Base-by-base conservation (phyloP, 495 filamentous ascomycete species). In the Aspergillus cristatus region DNA sequence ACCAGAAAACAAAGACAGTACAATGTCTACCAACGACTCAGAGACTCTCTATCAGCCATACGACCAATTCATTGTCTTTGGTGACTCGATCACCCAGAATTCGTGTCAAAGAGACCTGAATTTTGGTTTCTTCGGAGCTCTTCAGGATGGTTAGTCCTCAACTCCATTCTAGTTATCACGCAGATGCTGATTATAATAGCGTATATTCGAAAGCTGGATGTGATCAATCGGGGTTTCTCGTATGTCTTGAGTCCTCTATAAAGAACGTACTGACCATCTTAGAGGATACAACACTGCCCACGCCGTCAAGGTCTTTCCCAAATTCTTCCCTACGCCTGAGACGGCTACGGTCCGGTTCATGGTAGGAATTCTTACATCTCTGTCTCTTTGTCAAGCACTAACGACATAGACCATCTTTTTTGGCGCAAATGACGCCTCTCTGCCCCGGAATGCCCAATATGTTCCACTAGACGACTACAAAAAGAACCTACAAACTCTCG, bases 381-480 rank as follows among this genome's bases (percentile, higher is more conserved):
- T 28, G n/a, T 3, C 15, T 11, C 10, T 37, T 35, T 18, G 24
- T n/a, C 17, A 38, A 34, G 10, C 29, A 46, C 22, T 50, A 34
- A 45, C 41, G 40, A 11, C 6, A 37, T 37, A 90, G 84, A 69
- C 79, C 15, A 64, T 95, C 44, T 86, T 91, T 49, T 77, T 94
- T 41, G 88, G 88, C 13, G 84, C 88, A 49, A 95, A 95, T 53
- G 88, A 95, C 55, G 80, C 88, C 6, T 71, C 69, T 38, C 48
- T 89, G n/a, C 65, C 67, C 14, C 58, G 67, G 28, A 75, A 67
- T 39, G 57, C 61, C 5, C 88, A 94, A 53, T 74, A 85, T 50
- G 72, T 95, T n/a, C 75, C 84, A 2, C 58, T 90, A 14, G 71
- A 77, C 3, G 61, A 74, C 38, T 95, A 80, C 63, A 76, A 75